Conservation (phyloP, 176 grass and related monocot species). For the Phoenix dactylifera region DNA sequence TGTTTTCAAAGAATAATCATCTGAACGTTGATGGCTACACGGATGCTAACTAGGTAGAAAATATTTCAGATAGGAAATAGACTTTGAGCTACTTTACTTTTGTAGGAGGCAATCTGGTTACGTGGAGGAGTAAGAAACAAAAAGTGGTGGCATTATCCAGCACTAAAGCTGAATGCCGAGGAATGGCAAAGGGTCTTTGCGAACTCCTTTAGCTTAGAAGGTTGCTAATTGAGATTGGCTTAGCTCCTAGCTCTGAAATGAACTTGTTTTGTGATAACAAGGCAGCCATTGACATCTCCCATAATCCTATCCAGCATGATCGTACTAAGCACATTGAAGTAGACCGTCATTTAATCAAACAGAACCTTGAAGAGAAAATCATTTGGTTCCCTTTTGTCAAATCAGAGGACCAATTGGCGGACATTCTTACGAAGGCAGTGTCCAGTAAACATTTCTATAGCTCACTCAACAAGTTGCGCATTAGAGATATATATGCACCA, state of each 20-base stretch:
- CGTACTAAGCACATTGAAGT: not conserved
- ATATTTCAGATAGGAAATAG: not conserved
- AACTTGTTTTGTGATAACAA: not conserved
- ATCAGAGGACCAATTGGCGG: not conserved
- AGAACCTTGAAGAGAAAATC: not conserved
- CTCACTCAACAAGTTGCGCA: not conserved
- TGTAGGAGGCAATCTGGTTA: not conserved
- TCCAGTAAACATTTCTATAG: not conserved
- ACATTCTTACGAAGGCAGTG: not conserved
- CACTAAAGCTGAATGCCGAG: not conserved
- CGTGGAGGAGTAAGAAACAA: not conserved
- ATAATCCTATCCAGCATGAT: not conserved
- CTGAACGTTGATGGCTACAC: not conserved
- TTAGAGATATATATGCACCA: not conserved
- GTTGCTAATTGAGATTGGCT: not conserved
- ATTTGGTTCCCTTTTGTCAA: not conserved
- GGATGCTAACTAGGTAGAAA: not conserved
- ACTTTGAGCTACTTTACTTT: not conserved
- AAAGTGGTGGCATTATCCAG: not conserved
- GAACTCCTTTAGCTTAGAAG: not conserved
- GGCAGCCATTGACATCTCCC: not conserved
- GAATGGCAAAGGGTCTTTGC: not conserved
- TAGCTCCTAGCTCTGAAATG: not conserved
- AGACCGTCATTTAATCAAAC: not conserved
- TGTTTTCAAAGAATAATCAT: not conserved